phyloP scores from a whole-genome alignment of 345 rosid genomes.

The Brassica carinata region DNA sequence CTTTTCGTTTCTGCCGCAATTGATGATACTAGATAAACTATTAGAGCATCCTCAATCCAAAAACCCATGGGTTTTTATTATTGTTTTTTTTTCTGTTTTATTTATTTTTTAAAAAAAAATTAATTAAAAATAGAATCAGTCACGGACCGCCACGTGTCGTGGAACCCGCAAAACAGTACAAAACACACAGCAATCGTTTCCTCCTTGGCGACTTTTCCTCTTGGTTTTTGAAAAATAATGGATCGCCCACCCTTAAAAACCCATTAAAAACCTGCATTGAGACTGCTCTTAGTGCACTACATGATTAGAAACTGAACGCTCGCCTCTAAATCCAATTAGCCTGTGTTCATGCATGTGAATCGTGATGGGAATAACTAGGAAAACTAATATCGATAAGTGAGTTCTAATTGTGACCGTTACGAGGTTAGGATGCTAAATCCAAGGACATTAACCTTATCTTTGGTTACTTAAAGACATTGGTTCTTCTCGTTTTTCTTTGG shows the following conservation, averaged over 20 bases:
- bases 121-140: too few species aligned
- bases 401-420: conserved; percentile 12
- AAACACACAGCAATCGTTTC: too few species aligned
- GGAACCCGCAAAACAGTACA: too few species aligned
- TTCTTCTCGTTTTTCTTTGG: neutral
- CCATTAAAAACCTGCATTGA: too few species aligned
- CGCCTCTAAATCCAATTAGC: neutral
- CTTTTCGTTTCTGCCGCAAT: neutral
- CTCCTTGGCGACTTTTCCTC: too few species aligned
- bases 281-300: neutral
- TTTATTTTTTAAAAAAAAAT: too few species aligned
- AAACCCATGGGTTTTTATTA: too few species aligned
- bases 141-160: too few species aligned
- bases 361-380: neutral
- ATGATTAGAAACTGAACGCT: neutral
- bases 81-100: too few species aligned
- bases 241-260: too few species aligned
- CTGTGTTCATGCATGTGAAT: conserved; percentile 13
- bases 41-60: too few species aligned
- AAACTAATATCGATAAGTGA: conserved; percentile 15
- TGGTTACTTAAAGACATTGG: neutral
- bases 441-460: neutral
- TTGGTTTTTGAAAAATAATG: too few species aligned
- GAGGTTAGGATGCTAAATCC: conserved; percentile 18
- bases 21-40: neutral